A percentile compares a stretch with the other conserved stretches of the same genome.
phyloP scores from a whole-genome alignment of 495 filamentous ascomycete species.

The Rostrohypoxylon terebratum region DNA sequence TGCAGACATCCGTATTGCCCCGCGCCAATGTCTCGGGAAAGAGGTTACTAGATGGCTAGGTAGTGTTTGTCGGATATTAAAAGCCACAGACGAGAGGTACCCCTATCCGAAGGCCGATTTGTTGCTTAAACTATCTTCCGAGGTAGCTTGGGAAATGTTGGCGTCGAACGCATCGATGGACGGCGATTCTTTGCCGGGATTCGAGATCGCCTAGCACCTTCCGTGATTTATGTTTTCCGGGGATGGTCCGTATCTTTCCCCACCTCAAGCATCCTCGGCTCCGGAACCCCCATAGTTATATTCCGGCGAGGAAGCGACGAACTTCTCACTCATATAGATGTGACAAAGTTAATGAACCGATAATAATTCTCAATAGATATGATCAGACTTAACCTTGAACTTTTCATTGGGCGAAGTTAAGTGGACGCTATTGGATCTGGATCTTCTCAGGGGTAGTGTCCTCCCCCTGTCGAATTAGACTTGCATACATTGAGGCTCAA shows the following conservation, averaged over 20 bases:
- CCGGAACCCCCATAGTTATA: neutral
- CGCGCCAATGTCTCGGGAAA: constrained; percentile 35
- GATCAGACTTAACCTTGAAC: neutral
- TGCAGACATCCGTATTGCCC: constrained; percentile 29
- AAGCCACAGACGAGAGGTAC: constrained; percentile 31
- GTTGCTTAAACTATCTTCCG: constrained; percentile 12
- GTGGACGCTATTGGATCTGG: neutral
- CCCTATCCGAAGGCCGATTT: constrained; percentile 31
- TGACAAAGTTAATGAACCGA: neutral
- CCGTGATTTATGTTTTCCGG: neutral
- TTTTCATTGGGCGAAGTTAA: neutral
- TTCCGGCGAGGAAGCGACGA: neutral
- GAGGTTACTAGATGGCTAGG: constrained; percentile 35
- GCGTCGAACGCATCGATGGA: constrained; percentile 33
- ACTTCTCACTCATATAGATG: neutral
- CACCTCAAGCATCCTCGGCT: neutral
- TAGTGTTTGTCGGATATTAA: constrained; percentile 39
- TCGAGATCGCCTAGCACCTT: constrained; percentile 22
- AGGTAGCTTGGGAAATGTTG: constrained; percentile 31
- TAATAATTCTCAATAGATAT: neutral
- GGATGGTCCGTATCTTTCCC: neutral
- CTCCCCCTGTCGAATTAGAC: neutral
- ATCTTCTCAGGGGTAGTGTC: neutral
- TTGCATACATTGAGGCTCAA: constrained; percentile 16
- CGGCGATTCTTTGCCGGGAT: constrained; percentile 23